A percentile compares a stretch with the other conserved stretches of the same genome.
Conservation (phyloP, 805 yeast species). For the Barnettozyma botsteinii region DNA sequence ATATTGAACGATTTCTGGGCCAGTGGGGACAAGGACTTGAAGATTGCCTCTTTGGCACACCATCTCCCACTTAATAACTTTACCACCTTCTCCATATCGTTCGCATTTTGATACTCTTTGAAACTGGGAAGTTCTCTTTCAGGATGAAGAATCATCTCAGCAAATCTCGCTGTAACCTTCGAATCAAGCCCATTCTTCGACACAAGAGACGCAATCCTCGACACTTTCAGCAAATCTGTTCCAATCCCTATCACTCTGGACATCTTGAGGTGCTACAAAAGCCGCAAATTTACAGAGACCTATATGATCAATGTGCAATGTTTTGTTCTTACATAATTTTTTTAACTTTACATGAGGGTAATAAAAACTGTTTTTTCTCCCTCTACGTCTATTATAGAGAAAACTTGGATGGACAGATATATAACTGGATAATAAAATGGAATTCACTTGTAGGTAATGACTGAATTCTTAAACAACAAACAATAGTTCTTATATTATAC, state of each 20-base stretch:
- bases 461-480: too few species aligned
- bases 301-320: background rate
- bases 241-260: constrained; percentile 6
- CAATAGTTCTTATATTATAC: too few species aligned
- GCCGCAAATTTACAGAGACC: too few species aligned
- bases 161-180: constrained; percentile 31
- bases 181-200: constrained; percentile 27
- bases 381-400: too few species aligned
- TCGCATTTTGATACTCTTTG: constrained; percentile 8
- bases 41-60: constrained; percentile 74
- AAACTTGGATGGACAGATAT: too few species aligned
- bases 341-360: too few species aligned
- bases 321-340: too few species aligned
- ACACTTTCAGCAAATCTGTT: constrained; percentile 42
- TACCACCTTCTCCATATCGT: constrained; percentile 26
- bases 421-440: too few species aligned
- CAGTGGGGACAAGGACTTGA: constrained; percentile 44
- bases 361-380: too few species aligned
- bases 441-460: too few species aligned
- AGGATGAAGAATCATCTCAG: constrained; percentile 51
- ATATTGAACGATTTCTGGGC: constrained; percentile 52
- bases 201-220: constrained; percentile 42
- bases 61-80: constrained; percentile 50
- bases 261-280: too few species aligned
- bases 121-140: constrained; percentile 37